Percentiles rank a stretch among this genome's conserved stretches.
Evolutionary conservation across 805 yeast genomes (phyloP).

Genomic region (Wickerhamomyces sydowiorum): DNA sequence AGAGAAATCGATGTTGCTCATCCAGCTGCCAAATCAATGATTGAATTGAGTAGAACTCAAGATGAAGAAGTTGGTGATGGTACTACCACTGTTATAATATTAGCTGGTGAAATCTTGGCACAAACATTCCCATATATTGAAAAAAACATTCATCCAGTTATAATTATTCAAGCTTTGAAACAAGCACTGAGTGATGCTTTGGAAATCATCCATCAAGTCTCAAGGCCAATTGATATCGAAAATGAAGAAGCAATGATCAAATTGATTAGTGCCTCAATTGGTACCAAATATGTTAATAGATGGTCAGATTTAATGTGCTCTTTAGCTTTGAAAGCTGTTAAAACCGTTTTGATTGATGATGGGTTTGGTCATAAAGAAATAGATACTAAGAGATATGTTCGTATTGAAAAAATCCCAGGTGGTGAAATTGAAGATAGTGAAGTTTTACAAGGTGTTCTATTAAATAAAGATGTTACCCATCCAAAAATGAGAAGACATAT

Average conservation of each 20-base stretch:
- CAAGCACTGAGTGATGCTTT: constrained; percentile 88
- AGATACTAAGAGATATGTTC: constrained; percentile 87
- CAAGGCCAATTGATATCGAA: constrained; percentile 74
- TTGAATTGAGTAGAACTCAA: constrained; percentile 93
- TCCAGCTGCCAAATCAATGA: constrained; percentile 99
- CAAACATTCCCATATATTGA: constrained; percentile 93
- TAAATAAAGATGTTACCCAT: constrained; percentile 97
- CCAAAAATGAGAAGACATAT: constrained; percentile 93
- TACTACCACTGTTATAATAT: constrained; percentile 92
- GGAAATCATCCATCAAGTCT: constrained; percentile 76
- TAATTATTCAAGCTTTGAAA: constrained; percentile 89
- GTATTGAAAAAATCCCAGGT: constrained; percentile 96
- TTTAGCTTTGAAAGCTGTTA: constrained; percentile 82
- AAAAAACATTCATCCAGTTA: constrained; percentile 94
- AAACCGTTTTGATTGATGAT: constrained; percentile 65
- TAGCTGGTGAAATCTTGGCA: constrained; percentile 95
- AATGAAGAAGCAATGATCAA: constrained; percentile 85
- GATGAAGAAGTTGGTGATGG: constrained; percentile 99
- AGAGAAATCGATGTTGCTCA: constrained; percentile 97
- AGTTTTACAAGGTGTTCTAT: constrained; percentile 85
- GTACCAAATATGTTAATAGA: constrained; percentile 87
- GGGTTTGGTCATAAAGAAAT: constrained; percentile 65
- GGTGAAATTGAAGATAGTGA: constrained; percentile 89
- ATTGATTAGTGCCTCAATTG: constrained; percentile 85
- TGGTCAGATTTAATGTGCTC: constrained; percentile 92